Evolutionary conservation across 345 rosid species (phyloP).

Genomic region (Bruguiera parviflora): DNA sequence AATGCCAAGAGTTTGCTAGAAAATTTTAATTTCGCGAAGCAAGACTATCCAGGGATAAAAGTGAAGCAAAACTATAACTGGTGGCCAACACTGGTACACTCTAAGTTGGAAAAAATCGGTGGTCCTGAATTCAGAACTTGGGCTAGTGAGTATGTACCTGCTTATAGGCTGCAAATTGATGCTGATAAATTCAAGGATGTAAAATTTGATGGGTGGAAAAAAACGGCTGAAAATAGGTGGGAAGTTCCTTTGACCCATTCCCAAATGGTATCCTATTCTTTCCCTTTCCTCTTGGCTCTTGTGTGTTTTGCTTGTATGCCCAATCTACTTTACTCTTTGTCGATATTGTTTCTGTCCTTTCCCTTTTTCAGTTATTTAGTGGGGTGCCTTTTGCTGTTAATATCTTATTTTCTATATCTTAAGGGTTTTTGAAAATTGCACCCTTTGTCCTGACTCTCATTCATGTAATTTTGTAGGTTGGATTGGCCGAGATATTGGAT

Average conservation of each 20-base stretch:
- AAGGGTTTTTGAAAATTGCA: no score
- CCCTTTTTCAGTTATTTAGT: no score
- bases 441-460: constrained; percentile 22
- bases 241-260: constrained; percentile 88
- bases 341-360: no score
- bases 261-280: constrained; percentile 66
- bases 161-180: constrained; percentile 63
- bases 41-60: constrained; percentile 22
- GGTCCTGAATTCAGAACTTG: constrained; percentile 71
- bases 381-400: no score
- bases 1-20: constrained; percentile 52
- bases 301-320: no score
- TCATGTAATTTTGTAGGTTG: constrained; percentile 48
- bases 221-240: constrained; percentile 48
- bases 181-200: constrained; percentile 42
- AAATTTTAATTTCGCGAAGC: constrained; percentile 43
- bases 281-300: background rate
- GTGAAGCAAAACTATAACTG: constrained; percentile 36
- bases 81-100: constrained; percentile 50
- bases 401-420: background rate
- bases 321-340: no score
- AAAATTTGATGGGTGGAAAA: constrained; percentile 79
- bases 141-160: constrained; percentile 67
- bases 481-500: constrained; percentile 75
- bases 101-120: constrained; percentile 64